Percentiles rank a stretch among this genome's conserved stretches.
Evolutionary conservation across 225 moss, liverwort and hornwort genomes (phyloP).

Genomic region (Pseudoscleropodium purum): DNA sequence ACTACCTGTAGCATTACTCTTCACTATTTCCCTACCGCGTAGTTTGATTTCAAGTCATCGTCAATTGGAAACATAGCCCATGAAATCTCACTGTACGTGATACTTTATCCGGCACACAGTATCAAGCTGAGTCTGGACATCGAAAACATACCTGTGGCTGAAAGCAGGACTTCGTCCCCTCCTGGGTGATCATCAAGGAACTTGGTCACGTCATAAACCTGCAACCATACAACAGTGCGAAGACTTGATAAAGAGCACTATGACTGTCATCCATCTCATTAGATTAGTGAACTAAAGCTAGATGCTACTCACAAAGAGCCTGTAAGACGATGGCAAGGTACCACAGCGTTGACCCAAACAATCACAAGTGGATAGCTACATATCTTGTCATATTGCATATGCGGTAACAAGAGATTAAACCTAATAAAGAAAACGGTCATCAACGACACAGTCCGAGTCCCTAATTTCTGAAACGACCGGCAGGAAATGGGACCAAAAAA

Average conservation of each 20-base stretch:
- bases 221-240: neutral
- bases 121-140: neutral
- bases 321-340: neutral
- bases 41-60: neutral
- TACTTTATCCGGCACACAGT: neutral
- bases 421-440: neutral
- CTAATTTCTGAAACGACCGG: neutral
- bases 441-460: neutral
- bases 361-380: neutral
- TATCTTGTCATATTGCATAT: neutral
- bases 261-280: neutral
- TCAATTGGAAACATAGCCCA: neutral
- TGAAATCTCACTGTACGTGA: neutral
- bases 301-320: neutral
- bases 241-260: neutral
- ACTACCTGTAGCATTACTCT: neutral
- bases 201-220: constrained; percentile 52
- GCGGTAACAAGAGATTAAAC: neutral
- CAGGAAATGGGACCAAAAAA: neutral
- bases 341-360: neutral
- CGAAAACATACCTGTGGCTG: constrained; percentile 36
- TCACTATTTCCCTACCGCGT: neutral
- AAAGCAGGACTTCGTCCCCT: constrained; percentile 54
- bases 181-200: constrained; percentile 56
- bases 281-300: neutral